Evolutionary conservation across 208 protist genomes (phyloP), one percentile per base, ranked within the genome.

Genomic region (Leishmania aethiopica): DNA sequence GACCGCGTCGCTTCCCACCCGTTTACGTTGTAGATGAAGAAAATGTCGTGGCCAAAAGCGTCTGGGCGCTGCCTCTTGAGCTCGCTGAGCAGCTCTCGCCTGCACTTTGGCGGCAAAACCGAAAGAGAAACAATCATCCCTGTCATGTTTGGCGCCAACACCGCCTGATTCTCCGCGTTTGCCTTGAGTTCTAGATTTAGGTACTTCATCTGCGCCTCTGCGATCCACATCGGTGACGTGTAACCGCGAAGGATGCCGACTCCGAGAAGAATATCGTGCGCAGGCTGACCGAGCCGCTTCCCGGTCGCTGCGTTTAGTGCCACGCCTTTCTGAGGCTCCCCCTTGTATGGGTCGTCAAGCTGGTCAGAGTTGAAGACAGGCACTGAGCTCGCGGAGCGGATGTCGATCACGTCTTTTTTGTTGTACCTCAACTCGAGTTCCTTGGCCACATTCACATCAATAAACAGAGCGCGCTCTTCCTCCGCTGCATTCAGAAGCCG

Each of bases 261-360:
- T 37, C 87, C 92, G 0, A 97, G 81, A 72, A 97, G 81, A 69
- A 97, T 90, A 76, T 97, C 95, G 80, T 97, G 95, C n/a, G 93
- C 93, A 3, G 95, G 95, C 74, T 97, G 95, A 1, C 89, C 88
- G 42, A 97, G 55, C n/a, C 95, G 90, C 83, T 96, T 97, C 42
- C 95, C 95, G 37, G 95, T 97, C 19, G 93, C 84, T 19, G 92
- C 91, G 85, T 95, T 94, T 17, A 97, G 80, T 45, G 95, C 93
- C 32, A 96, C 66, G 19, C 95, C 95, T 47, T 90, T 92, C 77
- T 94, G 89, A 42, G 93, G 95, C 82, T 95, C 90, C 10, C 91
- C 95, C 77, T 97, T 97, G 83, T 93, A 97, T 40, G 95, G 92
- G 74, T 97, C 95, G 77, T 94, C 89, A 15, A 97, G 86, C 86